phyloP scores from a whole-genome alignment of 331 rosid species.

The Stylosanthes scabra region DNA sequence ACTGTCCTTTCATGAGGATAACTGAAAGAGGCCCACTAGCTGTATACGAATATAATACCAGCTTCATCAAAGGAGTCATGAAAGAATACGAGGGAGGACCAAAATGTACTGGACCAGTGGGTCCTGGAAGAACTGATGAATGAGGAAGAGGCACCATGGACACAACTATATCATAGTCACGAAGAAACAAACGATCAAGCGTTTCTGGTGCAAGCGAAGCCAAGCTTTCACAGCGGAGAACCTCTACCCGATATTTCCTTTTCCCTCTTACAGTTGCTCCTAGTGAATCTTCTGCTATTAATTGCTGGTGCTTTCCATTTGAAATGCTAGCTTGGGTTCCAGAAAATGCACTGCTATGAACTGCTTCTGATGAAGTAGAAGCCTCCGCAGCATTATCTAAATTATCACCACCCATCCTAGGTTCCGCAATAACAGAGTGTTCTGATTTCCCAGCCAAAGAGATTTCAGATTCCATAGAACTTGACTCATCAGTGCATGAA shows the following conservation, averaged over 20 bases:
- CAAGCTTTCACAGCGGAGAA: constrained; percentile 97
- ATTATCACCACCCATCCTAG: constrained; percentile 45
- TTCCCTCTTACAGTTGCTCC: constrained; percentile 61
- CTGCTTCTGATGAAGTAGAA: constrained; percentile 54
- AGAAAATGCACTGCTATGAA: constrained; percentile 38
- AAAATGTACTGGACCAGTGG: constrained; percentile 80
- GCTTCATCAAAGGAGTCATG: constrained; percentile 97
- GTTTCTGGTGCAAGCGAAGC: constrained; percentile 95
- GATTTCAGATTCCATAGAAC: constrained; percentile 53
- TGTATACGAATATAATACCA: constrained; percentile 77
- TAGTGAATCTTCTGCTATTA: constrained; percentile 57
- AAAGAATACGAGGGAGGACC: constrained; percentile 95
- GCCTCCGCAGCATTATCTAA: constrained; percentile 44
- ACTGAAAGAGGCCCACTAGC: constrained; percentile 90
- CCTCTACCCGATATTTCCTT: constrained; percentile 89
- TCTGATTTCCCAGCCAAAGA: constrained; percentile 52
- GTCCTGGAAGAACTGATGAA: constrained; percentile 92
- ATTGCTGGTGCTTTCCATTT: constrained; percentile 46
- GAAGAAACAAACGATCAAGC: constrained; percentile 83
- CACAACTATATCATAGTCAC: constrained; percentile 92
- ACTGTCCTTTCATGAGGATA: constrained; percentile 97
- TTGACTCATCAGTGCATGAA: constrained; percentile 48
- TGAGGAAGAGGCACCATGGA: constrained; percentile 97
- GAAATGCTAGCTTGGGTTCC: constrained; percentile 42
- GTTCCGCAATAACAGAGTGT: constrained; percentile 39